Evolutionary conservation across 192 early-diverging fungal genomes (phyloP).

Genomic region (Coemansia sp.): DNA sequence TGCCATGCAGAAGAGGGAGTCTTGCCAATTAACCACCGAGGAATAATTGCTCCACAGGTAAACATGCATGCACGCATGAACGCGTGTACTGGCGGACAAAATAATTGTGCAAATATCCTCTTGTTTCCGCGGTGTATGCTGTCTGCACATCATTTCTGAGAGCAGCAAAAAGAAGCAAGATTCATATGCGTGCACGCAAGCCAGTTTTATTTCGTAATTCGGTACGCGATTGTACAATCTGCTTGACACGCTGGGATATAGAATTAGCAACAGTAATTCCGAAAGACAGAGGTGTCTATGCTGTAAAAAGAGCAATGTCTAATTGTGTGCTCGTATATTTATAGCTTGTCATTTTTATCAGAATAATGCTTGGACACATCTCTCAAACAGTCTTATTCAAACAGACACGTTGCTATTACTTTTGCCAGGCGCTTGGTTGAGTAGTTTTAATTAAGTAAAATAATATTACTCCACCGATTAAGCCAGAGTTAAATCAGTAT

Average conservation of each 20-base stretch:
- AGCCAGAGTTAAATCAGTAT: not conserved
- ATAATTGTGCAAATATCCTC: constrained; percentile 7
- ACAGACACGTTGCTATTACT: no score
- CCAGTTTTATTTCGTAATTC: not conserved
- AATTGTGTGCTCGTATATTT: not conserved
- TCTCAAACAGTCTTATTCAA: no score
- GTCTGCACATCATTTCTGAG: constrained; percentile 1
- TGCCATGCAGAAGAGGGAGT: not conserved
- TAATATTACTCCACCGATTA: no score
- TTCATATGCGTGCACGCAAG: not conserved
- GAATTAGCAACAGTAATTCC: not conserved
- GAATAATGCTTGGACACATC: no score
- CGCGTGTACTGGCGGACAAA: not conserved
- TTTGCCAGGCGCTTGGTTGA: no score
- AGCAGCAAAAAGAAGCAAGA: not conserved
- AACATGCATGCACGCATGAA: not conserved
- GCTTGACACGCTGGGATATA: not conserved
- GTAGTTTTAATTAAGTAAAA: no score
- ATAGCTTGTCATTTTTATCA: no score
- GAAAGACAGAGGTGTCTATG: not conserved
- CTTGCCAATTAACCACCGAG: not conserved
- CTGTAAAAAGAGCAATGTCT: not conserved
- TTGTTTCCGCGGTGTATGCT: not conserved
- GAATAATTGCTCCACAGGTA: not conserved
- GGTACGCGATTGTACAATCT: not conserved